Base-by-base conservation (phyloP, 768 basidiomycete genomes). In the Calvatia gigantea region DNA sequence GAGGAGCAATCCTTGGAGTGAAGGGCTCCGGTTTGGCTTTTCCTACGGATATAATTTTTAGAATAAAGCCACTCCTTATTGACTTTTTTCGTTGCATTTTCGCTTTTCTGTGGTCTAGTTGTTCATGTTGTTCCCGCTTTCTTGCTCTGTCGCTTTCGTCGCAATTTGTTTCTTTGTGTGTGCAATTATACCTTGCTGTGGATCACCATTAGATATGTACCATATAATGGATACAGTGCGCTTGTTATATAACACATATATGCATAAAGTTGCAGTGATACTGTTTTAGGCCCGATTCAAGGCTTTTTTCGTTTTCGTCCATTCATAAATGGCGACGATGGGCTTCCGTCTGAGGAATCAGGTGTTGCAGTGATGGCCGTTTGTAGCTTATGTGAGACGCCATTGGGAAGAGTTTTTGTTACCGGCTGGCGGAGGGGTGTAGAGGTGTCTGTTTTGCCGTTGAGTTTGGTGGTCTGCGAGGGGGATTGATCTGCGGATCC, bases 241-340 rank as follows among this genome's bases (percentile, higher is more conserved):
- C 35, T 38, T 17, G 41, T 45, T 51, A 51, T 47, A 52, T 57
- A 47, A 58, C 31, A 56, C 41, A 42, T 23, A 42, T 53, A 44
- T 52, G 39, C 50, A 45, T 47, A 42, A 33, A 29, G 37, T 14
- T 21, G 54, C 27, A 23, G 31, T 19, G 33, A 39, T 41, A 47
- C 28, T 51, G 39, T 41, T 57, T 47, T 69, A 64, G 74, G 49
- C 65, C 27, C 42, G 17, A 54, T 69, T 15, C 73, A 57, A 6
- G 73, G 72, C 62, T 80, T 83, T 71, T 83, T 84, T 58, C 83
- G 74, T 65, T 85, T 85, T 67, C 75, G 80, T 25, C 80, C 78
- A 53, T 74, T 75, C 32, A 67, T 63, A 17, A 68, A 39, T 19
- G 67, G 53, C 9, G 59, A 59, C 19, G 73, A 50, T 15, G 28